These are phyloP conservation scores for Rubia yunnanensis DNA, from an alignment of 257 asterid genomes.

Conservation along the genomic window DNA sequence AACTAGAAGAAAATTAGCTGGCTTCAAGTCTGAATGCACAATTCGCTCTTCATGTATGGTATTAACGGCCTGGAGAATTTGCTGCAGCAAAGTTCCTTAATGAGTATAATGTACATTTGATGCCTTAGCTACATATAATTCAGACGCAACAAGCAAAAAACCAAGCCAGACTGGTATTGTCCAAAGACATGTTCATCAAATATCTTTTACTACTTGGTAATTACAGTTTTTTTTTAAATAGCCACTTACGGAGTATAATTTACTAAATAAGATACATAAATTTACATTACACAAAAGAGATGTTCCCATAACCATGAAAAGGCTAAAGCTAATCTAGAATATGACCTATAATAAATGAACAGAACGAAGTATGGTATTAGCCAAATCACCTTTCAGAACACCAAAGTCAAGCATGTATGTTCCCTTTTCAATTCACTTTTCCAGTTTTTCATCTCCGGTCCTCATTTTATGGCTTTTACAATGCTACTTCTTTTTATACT, in stretches of 20 bases:
- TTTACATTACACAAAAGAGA: neutral
- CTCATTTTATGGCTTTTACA: neutral
- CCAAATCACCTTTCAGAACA: neutral
- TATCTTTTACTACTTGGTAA: neutral
- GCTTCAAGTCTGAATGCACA: conserved; percentile 97
- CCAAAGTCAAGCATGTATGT: neutral
- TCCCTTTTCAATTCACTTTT: neutral
- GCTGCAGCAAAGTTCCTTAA: conserved; percentile 38
- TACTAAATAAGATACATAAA: neutral
- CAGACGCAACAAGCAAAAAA: conserved; percentile 3
- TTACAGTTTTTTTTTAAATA: too few relatives aligned
- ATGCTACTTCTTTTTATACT: neutral
- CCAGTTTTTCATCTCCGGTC: neutral
- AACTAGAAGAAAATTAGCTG: conserved; percentile 97
- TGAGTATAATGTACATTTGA: conserved; percentile 9
- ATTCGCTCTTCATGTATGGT: conserved; percentile 98
- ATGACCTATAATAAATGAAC: neutral
- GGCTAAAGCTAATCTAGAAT: neutral
- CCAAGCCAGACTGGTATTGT: neutral
- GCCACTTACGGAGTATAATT: neutral
- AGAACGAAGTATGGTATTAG: neutral
- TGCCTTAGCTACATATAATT: neutral
- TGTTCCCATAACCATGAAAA: neutral
- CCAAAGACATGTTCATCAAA: neutral
- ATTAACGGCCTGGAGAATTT: conserved; percentile 88